A percentile compares a stretch with the other conserved stretches of the same genome.
Evolutionary conservation across 108 stramenopile species (phyloP).

Genomic region (Nitzschia inconspicua): DNA sequence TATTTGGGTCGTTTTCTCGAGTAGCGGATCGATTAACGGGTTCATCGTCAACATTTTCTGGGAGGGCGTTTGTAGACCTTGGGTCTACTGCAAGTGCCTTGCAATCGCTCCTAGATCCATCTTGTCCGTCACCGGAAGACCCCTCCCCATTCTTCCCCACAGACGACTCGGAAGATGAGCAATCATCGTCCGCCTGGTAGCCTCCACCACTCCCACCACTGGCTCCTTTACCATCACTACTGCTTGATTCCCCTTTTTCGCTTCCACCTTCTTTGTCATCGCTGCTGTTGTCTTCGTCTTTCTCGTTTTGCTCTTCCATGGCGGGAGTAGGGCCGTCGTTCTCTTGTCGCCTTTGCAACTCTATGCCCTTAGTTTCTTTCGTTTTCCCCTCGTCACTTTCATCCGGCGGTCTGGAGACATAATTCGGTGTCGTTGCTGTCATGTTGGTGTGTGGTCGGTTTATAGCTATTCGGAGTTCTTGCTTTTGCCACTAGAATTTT

Average conservation of each 20-base stretch:
- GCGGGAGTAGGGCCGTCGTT: background rate
- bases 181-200: constrained; percentile 22
- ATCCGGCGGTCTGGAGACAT: background rate
- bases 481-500: no score
- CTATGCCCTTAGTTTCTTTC: background rate
- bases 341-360: background rate
- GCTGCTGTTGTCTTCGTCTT: constrained; percentile 15
- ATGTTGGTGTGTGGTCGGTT: background rate
- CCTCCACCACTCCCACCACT: constrained; percentile 26
- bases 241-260: constrained; percentile 13
- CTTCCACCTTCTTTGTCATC: constrained; percentile 17
- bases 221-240: constrained; percentile 19
- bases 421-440: background rate
- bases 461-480: background rate
- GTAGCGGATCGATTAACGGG: background rate
- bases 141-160: constrained; percentile 2
- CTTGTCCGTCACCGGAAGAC: background rate
- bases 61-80: no score
- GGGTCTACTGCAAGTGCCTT: background rate
- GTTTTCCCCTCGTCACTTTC: background rate
- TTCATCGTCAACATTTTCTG: background rate
- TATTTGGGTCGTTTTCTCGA: background rate
- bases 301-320: background rate
- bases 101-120: constrained; percentile 1
- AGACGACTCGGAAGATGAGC: constrained; percentile 36